Conservation (phyloP, 2,329 filamentous ascomycete genomes). For the Neopestalotiopsis rosae region DNA sequence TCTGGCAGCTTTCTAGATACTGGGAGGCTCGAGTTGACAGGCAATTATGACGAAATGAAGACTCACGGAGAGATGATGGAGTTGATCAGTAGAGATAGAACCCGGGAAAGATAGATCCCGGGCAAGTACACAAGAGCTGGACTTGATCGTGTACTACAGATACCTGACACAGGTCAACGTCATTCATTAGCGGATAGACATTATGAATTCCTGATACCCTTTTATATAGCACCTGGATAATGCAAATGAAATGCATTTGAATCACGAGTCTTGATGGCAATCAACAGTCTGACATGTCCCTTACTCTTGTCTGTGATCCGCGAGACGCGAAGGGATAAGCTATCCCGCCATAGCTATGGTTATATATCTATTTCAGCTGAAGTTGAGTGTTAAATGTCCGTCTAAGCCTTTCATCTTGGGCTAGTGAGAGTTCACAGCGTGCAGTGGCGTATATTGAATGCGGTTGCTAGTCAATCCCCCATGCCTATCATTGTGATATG, state of each 20-base stretch:
- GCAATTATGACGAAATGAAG: conserved; percentile 13
- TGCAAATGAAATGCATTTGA: neutral
- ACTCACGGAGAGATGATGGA: neutral
- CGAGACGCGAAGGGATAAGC: neutral
- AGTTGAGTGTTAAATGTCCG: no score
- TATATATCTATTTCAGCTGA: no score
- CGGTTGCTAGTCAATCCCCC: no score
- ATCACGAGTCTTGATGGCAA: neutral
- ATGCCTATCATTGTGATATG: no score
- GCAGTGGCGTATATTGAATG: no score
- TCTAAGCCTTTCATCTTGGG: no score
- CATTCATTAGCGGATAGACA: neutral
- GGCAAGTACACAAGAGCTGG: neutral
- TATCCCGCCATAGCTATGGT: neutral
- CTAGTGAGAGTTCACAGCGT: no score
- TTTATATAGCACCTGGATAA: neutral
- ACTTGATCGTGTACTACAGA: neutral
- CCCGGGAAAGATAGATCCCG: neutral
- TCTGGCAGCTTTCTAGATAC: neutral
- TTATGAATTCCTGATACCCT: neutral
- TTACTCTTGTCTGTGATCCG: neutral
- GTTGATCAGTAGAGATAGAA: neutral
- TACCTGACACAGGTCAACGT: neutral
- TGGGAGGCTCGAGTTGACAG: neutral
- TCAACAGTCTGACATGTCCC: neutral